Evolutionary conservation across 1,284 basidiomycete genomes (phyloP).

Genomic region (Fomitopsis schrenkii): DNA sequence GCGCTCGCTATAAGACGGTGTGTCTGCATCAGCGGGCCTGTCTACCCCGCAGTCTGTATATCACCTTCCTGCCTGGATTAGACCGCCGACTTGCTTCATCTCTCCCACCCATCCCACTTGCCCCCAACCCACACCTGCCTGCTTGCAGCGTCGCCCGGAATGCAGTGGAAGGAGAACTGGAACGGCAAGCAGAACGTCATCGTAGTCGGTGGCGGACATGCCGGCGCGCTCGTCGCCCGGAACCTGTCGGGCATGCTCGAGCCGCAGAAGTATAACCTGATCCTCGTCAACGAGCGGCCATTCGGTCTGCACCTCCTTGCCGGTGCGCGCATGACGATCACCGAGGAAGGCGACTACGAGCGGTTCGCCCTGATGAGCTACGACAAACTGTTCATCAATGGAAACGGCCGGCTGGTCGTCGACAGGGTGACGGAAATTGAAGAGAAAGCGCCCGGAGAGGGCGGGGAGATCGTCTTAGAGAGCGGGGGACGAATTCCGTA

Average conservation of each 20-base stretch:
- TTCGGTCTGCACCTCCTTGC: conserved; percentile 21
- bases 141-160: not conserved
- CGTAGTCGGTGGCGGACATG: conserved; percentile 35
- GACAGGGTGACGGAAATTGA: conserved; percentile 42
- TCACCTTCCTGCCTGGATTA: not conserved
- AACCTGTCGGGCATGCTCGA: conserved; percentile 6
- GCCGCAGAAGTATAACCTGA: conserved; percentile 3
- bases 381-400: conserved; percentile 44
- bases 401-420: conserved; percentile 41
- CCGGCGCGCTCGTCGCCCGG: conserved; percentile 20
- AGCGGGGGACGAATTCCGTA: conserved; percentile 49
- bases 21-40: not conserved
- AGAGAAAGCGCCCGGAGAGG: conserved; percentile 30
- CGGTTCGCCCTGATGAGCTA: conserved; percentile 33
- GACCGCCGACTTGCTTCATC: not conserved
- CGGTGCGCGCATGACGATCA: conserved; percentile 15
- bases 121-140: not conserved
- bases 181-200: conserved; percentile 30
- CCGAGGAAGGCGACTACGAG: conserved; percentile 27
- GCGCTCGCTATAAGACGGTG: not conserved
- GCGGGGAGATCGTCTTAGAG: conserved; percentile 43
- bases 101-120: not conserved
- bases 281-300: conserved; percentile 16
- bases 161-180: conserved; percentile 12
- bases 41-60: not conserved